Percentiles rank a stretch among this genome's conserved stretches.
phyloP scores from a whole-genome alignment of 148 eudicot genomes.

The Rheum nobile region DNA sequence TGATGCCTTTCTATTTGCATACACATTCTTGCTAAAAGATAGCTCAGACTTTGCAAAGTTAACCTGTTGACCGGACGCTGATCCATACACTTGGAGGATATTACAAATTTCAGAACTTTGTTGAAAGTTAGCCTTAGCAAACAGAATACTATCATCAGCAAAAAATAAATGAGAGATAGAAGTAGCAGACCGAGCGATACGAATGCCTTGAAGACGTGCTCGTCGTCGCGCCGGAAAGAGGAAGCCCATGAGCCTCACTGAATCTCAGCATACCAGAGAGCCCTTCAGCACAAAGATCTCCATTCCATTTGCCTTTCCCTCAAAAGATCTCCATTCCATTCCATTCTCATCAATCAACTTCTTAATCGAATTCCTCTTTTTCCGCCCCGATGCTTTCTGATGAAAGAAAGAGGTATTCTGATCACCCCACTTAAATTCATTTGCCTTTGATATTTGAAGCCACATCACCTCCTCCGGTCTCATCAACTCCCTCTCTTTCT shows the following conservation, averaged over 20 bases:
- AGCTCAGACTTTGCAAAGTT: slow-evolving; percentile 4
- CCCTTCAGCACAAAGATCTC: not conserved
- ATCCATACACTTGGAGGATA: not conserved
- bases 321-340: no score
- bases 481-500: not conserved
- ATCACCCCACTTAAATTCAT: not conserved
- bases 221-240: no score
- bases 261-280: not conserved
- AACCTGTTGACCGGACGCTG: not conserved
- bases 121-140: not conserved
- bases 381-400: not conserved
- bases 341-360: not conserved
- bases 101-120: not conserved
- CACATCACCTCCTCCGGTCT: not conserved
- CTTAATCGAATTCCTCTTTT: not conserved
- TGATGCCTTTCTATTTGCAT: not conserved
- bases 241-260: not conserved
- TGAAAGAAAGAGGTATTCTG: not conserved
- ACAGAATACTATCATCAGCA: slow-evolving; percentile 1
- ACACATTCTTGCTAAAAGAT: not conserved
- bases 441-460: not conserved
- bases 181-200: not conserved
- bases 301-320: not conserved
- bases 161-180: not conserved
- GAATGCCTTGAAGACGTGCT: not conserved